Evolutionary conservation across 2,329 filamentous ascomycete species (phyloP).

Genomic region (Ophiosphaerella narmari): DNA sequence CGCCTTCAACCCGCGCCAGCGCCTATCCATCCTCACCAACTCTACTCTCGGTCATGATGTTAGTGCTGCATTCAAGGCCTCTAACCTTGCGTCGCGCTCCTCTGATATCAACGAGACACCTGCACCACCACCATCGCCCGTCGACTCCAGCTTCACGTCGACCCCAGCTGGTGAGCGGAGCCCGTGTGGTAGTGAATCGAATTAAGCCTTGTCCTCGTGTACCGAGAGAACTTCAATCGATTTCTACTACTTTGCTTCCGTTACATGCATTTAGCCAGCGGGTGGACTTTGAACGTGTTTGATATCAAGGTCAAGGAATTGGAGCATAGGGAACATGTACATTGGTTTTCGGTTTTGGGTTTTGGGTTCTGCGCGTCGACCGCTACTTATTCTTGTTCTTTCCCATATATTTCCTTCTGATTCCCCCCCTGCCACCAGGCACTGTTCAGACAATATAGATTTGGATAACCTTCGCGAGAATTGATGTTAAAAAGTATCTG

Average conservation of each 20-base stretch:
- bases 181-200: slow-evolving; percentile 29
- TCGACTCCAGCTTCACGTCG: slow-evolving; percentile 48
- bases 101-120: slow-evolving; percentile 43
- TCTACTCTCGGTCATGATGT: slow-evolving; percentile 48
- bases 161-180: slow-evolving; percentile 33
- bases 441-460: too few species aligned
- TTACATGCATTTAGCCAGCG: slow-evolving; percentile 33
- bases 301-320: too few species aligned
- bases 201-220: slow-evolving; percentile 9
- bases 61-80: slow-evolving; percentile 47
- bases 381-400: background rate
- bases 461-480: too few species aligned
- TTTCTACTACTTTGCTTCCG: slow-evolving; percentile 17
- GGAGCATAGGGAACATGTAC: too few species aligned
- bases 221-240: background rate
- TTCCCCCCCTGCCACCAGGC: too few species aligned
- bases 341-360: too few species aligned
- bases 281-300: too few species aligned
- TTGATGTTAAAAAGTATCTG: too few species aligned
- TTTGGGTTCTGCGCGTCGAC: too few species aligned
- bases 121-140: slow-evolving; percentile 48
- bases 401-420: background rate
- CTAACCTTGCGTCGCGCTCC: slow-evolving; percentile 30
- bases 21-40: slow-evolving; percentile 49
- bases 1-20: slow-evolving; percentile 44